These are phyloP conservation scores for Pythium volutum DNA, from an alignment of 352 stramenopile species.

Conservation along the genomic window DNA sequence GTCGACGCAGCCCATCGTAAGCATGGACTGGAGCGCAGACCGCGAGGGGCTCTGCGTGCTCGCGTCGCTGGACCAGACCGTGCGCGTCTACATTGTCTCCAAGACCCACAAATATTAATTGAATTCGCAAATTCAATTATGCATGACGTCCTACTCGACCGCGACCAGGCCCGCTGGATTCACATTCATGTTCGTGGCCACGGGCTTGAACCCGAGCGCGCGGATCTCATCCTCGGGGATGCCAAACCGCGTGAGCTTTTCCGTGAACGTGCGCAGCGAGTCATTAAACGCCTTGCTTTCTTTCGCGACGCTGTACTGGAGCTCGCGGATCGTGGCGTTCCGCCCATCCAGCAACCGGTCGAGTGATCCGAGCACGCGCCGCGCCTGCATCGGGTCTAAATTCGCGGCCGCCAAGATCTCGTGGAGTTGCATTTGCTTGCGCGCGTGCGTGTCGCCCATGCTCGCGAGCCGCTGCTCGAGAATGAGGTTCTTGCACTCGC, in stretches of 20 bases:
- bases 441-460: constrained; percentile 72
- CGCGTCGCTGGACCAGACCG: constrained; percentile 93
- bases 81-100: constrained; percentile 94
- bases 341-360: constrained; percentile 57
- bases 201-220: constrained; percentile 51
- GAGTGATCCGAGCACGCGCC: constrained; percentile 64
- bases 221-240: constrained; percentile 76
- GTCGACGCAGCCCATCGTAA: constrained; percentile 95
- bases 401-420: constrained; percentile 72
- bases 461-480: constrained; percentile 78
- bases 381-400: constrained; percentile 67
- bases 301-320: constrained; percentile 69
- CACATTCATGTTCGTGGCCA: constrained; percentile 53
- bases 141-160: constrained; percentile 34
- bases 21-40: constrained; percentile 95
- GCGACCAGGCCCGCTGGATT: constrained; percentile 73
- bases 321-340: constrained; percentile 52
- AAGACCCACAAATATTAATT: constrained; percentile 94
- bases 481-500: constrained; percentile 90
- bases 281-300: constrained; percentile 81
- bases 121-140: background rate
- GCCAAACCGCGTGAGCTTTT: constrained; percentile 63
- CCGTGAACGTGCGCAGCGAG: constrained; percentile 63
- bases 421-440: constrained; percentile 68
- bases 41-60: constrained; percentile 92